Conservation (phyloP, 2,329 filamentous ascomycete genomes). For the Colletotrichum salicis region DNA sequence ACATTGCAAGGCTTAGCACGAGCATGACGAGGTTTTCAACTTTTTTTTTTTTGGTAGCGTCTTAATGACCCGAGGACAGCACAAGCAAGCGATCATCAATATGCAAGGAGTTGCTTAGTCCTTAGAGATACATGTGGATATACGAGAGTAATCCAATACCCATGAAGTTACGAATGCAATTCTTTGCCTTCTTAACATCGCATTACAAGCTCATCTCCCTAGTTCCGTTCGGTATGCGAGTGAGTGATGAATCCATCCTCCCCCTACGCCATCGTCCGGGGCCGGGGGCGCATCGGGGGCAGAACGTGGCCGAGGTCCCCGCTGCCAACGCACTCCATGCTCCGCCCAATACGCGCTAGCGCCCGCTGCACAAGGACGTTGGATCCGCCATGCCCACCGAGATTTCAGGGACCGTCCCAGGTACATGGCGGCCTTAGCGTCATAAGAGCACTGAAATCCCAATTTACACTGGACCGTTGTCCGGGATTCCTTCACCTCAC, state of each 20-base stretch:
- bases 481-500: constrained; percentile 26
- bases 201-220: constrained; percentile 14
- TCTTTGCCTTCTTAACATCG: neutral
- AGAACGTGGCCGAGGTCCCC: constrained; percentile 11
- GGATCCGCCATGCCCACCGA: constrained; percentile 28
- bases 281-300: constrained; percentile 1
- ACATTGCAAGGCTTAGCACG: neutral
- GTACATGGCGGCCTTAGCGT: constrained; percentile 21
- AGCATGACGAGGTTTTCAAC: neutral
- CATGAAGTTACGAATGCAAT: neutral
- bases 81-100: constrained; percentile 4
- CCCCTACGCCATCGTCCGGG: constrained; percentile 8
- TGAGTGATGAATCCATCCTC: neutral
- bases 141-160: neutral
- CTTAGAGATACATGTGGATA: neutral
- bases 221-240: too few relatives aligned
- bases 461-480: constrained; percentile 26
- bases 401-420: constrained; percentile 33
- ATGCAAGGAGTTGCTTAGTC: constrained; percentile 1
- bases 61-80: neutral
- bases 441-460: constrained; percentile 17
- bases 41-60: neutral
- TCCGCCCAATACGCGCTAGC: constrained; percentile 26
- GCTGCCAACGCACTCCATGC: constrained; percentile 26
- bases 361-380: constrained; percentile 5